Percentiles rank a stretch among this genome's conserved stretches.
Conservation (phyloP, 2,329 filamentous ascomycete genomes). For the Paecilomyces niveus region DNA sequence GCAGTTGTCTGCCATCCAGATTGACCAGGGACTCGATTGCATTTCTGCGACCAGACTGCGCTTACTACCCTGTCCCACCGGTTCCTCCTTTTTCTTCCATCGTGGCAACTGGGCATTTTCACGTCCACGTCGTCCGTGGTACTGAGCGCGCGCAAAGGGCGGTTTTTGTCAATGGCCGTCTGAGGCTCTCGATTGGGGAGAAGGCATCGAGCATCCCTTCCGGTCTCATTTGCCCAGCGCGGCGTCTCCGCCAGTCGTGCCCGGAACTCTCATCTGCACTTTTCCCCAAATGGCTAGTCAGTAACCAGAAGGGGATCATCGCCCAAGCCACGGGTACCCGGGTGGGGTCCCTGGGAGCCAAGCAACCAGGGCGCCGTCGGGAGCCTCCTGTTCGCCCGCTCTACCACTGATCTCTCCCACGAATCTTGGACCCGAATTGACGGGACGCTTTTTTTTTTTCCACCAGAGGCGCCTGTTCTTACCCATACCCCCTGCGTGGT, state of each 20-base stretch:
- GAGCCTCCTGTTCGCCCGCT: neutral
- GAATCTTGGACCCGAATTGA: conserved; percentile 13
- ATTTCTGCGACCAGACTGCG: neutral
- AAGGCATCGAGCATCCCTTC: conserved; percentile 3
- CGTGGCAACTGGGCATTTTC: neutral
- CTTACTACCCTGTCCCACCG: neutral
- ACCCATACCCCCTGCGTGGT: neutral
- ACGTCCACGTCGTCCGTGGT: conserved; percentile 6
- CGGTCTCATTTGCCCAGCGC: conserved; percentile 13
- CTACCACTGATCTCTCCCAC: neutral
- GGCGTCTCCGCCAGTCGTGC: conserved; percentile 11
- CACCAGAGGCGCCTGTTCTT: neutral
- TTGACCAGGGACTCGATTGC: neutral
- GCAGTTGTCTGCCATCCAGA: neutral
- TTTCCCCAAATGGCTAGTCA: conserved; percentile 11
- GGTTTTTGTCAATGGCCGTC: conserved; percentile 9
- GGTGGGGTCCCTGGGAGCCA: neutral
- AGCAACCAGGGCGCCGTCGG: neutral
- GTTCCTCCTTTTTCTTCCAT: neutral
- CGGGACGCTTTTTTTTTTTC: conserved; percentile 7
- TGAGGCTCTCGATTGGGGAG: conserved; percentile 11
- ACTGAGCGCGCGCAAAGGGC: conserved; percentile 10
- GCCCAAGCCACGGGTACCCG: conserved; percentile 10
- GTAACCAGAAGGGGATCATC: conserved; percentile 8
- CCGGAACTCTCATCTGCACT: conserved; percentile 8